Conservation (phyloP, 495 filamentous ascomycete genomes). For the Staphylotrichum tortipilum region DNA sequence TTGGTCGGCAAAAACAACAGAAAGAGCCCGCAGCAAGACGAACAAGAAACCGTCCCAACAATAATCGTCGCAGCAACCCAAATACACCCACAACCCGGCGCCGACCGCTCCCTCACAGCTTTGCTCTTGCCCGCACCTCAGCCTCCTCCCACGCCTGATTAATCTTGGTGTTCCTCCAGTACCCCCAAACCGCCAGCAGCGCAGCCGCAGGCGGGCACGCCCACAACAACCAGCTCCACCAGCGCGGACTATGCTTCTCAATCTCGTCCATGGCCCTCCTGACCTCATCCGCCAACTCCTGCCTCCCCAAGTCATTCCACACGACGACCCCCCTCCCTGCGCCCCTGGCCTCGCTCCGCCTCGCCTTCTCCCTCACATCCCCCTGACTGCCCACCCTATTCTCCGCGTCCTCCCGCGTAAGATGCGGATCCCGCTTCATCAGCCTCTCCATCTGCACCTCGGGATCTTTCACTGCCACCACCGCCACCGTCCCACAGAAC, state of each 20-base stretch:
- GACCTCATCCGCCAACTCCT: constrained; percentile 58
- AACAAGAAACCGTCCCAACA: background rate
- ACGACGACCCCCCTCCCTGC: constrained; percentile 61
- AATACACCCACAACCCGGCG: background rate
- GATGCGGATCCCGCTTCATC: constrained; percentile 58
- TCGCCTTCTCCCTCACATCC: constrained; percentile 73
- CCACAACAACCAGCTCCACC: constrained; percentile 74
- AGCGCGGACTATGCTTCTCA: constrained; percentile 53
- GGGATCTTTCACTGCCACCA: constrained; percentile 71
- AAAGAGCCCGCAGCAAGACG: too few species aligned
- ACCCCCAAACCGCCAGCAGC: constrained; percentile 53
- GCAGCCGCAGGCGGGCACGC: constrained; percentile 63
- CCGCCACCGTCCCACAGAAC: constrained; percentile 71
- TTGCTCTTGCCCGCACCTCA: constrained; percentile 59
- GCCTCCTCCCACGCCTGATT: constrained; percentile 61
- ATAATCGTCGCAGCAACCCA: background rate
- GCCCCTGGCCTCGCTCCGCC: constrained; percentile 56
- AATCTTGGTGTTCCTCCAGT: constrained; percentile 56
- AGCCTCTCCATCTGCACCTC: constrained; percentile 72
- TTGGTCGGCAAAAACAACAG: background rate
- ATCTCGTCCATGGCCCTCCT: constrained; percentile 53
- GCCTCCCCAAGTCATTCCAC: constrained; percentile 72
- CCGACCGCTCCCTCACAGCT: constrained; percentile 40
- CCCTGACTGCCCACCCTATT: constrained; percentile 76
- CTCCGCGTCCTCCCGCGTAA: constrained; percentile 70